Evolutionary conservation across 345 rosid genomes (phyloP).

Genomic region (Populus simonii): DNA sequence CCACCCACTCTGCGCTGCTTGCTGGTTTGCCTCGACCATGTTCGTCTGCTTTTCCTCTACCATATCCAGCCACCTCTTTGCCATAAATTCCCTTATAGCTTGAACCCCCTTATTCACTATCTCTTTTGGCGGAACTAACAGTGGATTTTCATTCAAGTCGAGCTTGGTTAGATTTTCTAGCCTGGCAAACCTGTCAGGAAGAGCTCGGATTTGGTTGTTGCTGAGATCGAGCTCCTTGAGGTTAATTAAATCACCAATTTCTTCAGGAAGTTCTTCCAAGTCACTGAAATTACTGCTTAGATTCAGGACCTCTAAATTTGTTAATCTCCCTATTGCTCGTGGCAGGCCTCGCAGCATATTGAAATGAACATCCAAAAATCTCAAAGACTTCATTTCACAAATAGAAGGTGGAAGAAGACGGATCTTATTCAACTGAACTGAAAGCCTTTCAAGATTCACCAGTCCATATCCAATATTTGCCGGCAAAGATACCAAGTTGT

Average conservation of each 20-base stretch:
- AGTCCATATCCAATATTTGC: conserved; percentile 25
- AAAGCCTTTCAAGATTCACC: conserved; percentile 23
- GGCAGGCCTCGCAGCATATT: conserved; percentile 26
- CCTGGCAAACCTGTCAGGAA: conserved; percentile 22
- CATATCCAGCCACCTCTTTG: conserved; percentile 18
- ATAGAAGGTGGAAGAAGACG: conserved; percentile 16
- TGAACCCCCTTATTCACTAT: conserved; percentile 11
- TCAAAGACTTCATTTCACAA: conserved; percentile 29
- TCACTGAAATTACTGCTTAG: conserved; percentile 24
- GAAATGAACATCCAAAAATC: conserved; percentile 26
- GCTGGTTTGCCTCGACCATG: conserved; percentile 7
- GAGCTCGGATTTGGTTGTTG: conserved; percentile 27
- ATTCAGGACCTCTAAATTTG: conserved; percentile 21
- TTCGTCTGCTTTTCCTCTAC: conserved; percentile 13
- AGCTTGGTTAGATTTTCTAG: conserved; percentile 17
- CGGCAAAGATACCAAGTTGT: conserved; percentile 29
- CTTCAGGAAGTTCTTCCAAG: conserved; percentile 26
- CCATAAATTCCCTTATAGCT: conserved; percentile 25
- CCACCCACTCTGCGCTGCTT: conserved; percentile 19
- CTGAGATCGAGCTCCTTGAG: conserved; percentile 25
- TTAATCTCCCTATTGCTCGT: conserved; percentile 22
- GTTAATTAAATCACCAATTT: conserved; percentile 13
- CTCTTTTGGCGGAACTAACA: conserved; percentile 22
- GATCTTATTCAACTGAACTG: conserved; percentile 26
- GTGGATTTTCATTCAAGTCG: conserved; percentile 24